phyloP scores from a whole-genome alignment of 208 protist species.

The Crithidia bombi region DNA sequence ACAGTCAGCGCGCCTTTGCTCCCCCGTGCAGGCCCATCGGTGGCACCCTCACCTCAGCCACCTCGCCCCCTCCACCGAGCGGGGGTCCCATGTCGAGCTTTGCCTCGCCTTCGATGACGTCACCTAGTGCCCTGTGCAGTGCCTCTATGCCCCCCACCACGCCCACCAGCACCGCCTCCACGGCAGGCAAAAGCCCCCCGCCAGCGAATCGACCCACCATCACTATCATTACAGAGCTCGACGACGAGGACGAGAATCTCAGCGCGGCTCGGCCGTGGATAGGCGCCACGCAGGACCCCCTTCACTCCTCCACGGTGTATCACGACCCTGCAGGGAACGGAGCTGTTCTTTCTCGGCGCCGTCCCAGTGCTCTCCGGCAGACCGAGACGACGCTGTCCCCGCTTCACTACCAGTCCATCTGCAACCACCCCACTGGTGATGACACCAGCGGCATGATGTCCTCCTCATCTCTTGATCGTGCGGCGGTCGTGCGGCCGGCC shows the following conservation, averaged over 20 bases:
- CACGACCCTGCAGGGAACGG: neutral
- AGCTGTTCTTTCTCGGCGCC: neutral
- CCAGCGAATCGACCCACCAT: conserved; percentile 30
- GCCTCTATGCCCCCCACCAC: neutral
- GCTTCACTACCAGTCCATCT: conserved; percentile 27
- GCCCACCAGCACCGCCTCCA: conserved; percentile 9
- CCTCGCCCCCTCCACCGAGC: neutral
- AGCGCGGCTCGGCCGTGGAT: neutral
- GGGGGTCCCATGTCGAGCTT: neutral
- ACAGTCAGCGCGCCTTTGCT: neutral
- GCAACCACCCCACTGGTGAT: conserved; percentile 6
- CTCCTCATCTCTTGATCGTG: neutral
- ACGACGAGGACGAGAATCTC: conserved; percentile 30
- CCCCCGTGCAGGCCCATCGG: neutral
- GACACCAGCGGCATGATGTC: neutral
- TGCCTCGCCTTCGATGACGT: neutral
- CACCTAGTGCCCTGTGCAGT: neutral
- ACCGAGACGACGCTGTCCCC: conserved; percentile 34
- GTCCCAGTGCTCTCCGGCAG: conserved; percentile 1
- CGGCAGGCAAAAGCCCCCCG: neutral
- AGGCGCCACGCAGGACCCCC: neutral
- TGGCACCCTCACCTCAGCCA: too few species aligned
- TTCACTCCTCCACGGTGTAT: neutral
- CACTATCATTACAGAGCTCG: conserved; percentile 54
- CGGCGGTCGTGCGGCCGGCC: neutral